phyloP scores from a whole-genome alignment of 2,329 filamentous ascomycete species.

The Phyllosticta capitalensis region DNA sequence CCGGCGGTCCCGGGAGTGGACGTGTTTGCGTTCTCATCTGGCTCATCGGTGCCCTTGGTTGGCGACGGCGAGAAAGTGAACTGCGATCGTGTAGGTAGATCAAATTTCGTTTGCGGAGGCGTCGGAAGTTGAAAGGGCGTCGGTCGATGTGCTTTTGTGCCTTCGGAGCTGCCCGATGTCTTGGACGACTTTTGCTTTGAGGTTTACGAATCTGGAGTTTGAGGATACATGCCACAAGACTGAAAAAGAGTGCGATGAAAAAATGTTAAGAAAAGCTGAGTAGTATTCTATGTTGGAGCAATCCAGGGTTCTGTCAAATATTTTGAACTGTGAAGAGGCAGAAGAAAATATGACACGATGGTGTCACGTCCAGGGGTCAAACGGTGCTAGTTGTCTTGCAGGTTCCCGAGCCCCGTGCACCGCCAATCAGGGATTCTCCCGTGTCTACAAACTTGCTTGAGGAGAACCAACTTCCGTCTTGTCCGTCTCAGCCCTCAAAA shows the following conservation, averaged over 20 bases:
- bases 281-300: too few species aligned
- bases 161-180: neutral
- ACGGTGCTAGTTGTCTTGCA: neutral
- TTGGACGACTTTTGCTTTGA: neutral
- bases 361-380: neutral
- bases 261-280: neutral
- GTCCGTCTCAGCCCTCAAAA: too few species aligned
- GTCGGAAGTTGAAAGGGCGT: neutral
- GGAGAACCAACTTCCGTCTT: too few species aligned
- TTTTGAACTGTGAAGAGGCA: neutral
- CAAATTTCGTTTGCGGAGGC: neutral
- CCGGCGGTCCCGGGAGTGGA: neutral
- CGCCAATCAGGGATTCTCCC: too few species aligned
- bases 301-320: neutral
- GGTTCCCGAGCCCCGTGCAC: neutral
- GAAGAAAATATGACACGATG: neutral
- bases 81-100: neutral
- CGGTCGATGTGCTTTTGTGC: neutral
- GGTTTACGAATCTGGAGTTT: neutral
- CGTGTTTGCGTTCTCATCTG: neutral
- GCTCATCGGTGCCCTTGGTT: neutral
- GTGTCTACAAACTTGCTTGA: too few species aligned
- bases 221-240: neutral
- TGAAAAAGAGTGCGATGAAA: too few species aligned
- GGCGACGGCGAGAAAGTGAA: neutral